Evolutionary conservation across 306 rosid genomes (phyloP), one percentile per base, ranked within the genome.

Genomic region (Astragalus glycyphyllos): DNA sequence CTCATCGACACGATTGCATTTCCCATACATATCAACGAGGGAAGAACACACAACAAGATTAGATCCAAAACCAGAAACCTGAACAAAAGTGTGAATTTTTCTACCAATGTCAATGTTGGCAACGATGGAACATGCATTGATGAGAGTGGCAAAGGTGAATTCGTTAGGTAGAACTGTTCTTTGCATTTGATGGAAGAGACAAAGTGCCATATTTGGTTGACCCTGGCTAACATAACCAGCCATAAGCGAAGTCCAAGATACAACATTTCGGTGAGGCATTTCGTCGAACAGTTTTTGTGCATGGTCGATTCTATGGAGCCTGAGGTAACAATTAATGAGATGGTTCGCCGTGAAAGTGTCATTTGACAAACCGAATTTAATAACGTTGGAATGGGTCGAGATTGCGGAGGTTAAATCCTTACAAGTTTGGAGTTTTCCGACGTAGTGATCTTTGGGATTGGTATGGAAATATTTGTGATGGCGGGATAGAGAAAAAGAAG

Each of bases 1-100:
- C 59, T 72, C 77, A 35, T 74, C 71, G 42, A 90, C 84, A 20
- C 79, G 73, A 29, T 90, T 86, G 75, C 96, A 90, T 56, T 92
- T 92, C 63, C 97, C 90, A 53, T 88, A 88, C 98, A 92, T 85
- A 72, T 88, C 92, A 77, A 90, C 66, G 65, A 90, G 92, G 56
- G 93, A 81, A 66, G 97, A 92, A 59, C 85, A 85, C 29, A 81
- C 85, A 44, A 90, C 84, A 38, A 88, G 78, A 69, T 84, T 83
- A 6, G 72, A 54, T 37, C 61, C 73, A n/a, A 82, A 83, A 44
- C 96, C 92, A 9, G 58, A 80, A 58, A 85, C 70, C 72, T 83
- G 78, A 49, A 85, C 73, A 40, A 46, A 77, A 61, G 84, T 88
- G 71, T 90, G 98, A 15, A 90, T 47, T 56, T 35, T 82, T 38